Base-by-base conservation (phyloP, 257 asterid genomes). In the Nicotiana attenuata region DNA sequence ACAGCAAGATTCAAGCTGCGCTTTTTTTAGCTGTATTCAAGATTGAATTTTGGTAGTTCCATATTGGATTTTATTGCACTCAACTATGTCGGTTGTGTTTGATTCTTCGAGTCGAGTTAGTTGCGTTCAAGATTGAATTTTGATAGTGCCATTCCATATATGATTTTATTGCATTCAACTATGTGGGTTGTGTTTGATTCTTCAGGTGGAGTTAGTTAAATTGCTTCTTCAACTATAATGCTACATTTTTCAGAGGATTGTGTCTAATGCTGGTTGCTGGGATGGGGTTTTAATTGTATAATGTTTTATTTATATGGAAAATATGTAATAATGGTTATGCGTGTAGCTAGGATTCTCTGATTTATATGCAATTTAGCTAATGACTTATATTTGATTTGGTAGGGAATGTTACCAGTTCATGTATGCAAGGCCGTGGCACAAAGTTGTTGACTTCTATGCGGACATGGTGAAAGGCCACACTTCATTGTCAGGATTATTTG, bases 331-430 rank as follows among this genome's bases (percentile, higher is more conserved):
- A 41, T 9, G 50, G 50, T 41, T 41, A 41, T 45, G 7, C 38
- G 45, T 45, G 22, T 22, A 22, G 60, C 60, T 71, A 28, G 26
- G 55, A 10, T 67, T 15, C 65, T 26, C 26, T 8, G 38, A 78
- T 28, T 24, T 45, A 53, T 61, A 41, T 41, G 77, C 35, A 80
- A 7, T 61, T 80, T 33, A 45, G 47, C 28, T n/a, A n/a, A 68
- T 41, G 29, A 11, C 77, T 10, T 38, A 65, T 8, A 78, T 56
- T 19, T 80, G 83, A 69, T 76, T 83, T 84, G 87, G 82, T 89
- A 96, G 99, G 90, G 99, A 96, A 89, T 87, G 98, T 83, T 89
- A 92, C 84, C 86, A 94, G 89, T 96, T 90, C 86, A 96, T 92
- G 98, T 87, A 87, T 84, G 87, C 87, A 26, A 92, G 91, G 85